These are phyloP conservation scores for Zizania palustris DNA, from an alignment of 202 grass and related monocot genomes.

Conservation along the genomic window DNA sequence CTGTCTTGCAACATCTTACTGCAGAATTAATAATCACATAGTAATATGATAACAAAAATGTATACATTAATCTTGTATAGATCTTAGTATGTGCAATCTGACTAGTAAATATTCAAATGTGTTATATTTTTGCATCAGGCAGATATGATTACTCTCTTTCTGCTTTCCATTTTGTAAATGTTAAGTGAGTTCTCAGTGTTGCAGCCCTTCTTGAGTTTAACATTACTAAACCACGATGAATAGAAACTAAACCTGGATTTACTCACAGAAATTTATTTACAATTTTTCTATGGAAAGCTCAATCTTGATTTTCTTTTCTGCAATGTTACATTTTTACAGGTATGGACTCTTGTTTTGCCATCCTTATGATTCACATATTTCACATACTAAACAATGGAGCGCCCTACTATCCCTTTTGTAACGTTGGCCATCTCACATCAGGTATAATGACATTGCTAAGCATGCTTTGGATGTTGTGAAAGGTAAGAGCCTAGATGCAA, in stretches of 20 bases:
- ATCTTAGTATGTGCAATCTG: neutral
- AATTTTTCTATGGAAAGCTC: conserved; percentile 15
- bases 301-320: conserved; percentile 30
- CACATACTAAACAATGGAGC: conserved; percentile 39
- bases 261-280: neutral
- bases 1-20: neutral
- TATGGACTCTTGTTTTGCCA: conserved; percentile 37
- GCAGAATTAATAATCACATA: conserved; percentile 11
- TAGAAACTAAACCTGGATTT: conserved; percentile 23
- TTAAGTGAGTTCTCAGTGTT: conserved; percentile 9
- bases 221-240: neutral
- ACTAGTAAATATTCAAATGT: conserved; percentile 22
- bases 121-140: conserved; percentile 18
- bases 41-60: neutral
- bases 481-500: conserved; percentile 46
- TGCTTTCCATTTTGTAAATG: neutral
- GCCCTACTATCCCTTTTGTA: conserved; percentile 38
- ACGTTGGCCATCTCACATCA: conserved; percentile 52
- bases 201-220: conserved; percentile 6
- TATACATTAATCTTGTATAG: neutral
- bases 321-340: conserved; percentile 43
- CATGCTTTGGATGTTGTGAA: conserved; percentile 89
- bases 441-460: conserved; percentile 96
- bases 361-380: conserved; percentile 31
- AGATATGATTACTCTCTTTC: neutral